These are phyloP conservation scores for Sungouiozyma ichnusensis DNA, from an alignment of 805 yeast species.

Conservation along the genomic window DNA sequence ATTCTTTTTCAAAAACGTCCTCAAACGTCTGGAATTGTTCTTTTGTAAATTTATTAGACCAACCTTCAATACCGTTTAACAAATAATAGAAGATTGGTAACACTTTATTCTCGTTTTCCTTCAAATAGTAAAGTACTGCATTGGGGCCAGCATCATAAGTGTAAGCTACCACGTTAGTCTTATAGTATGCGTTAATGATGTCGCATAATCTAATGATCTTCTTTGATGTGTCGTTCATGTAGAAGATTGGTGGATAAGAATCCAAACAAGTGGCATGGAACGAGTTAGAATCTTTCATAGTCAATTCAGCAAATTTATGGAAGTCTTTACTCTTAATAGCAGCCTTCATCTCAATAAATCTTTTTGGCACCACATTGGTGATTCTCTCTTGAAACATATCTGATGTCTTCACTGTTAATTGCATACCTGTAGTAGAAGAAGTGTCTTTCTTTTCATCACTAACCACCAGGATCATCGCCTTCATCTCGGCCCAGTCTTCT, in stretches of 20 bases:
- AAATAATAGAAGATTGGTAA: slow-evolving; percentile 57
- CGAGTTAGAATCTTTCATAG: slow-evolving; percentile 94
- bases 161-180: slow-evolving; percentile 74
- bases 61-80: slow-evolving; percentile 55
- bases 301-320: slow-evolving; percentile 70
- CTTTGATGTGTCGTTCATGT: slow-evolving; percentile 83
- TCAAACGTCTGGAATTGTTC: slow-evolving; percentile 22
- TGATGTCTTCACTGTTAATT: slow-evolving; percentile 81
- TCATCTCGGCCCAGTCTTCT: slow-evolving; percentile 85
- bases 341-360: slow-evolving; percentile 73
- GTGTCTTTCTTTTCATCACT: slow-evolving; percentile 91
- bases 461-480: slow-evolving; percentile 86
- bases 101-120: slow-evolving; percentile 60
- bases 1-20: slow-evolving; percentile 5
- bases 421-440: slow-evolving; percentile 95
- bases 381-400: slow-evolving; percentile 77
- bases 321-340: slow-evolving; percentile 71
- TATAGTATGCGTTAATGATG: slow-evolving; percentile 50
- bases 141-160: slow-evolving; percentile 99
- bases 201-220: slow-evolving; percentile 71
- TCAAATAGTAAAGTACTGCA: slow-evolving; percentile 86
- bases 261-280: slow-evolving; percentile 98
- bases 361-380: slow-evolving; percentile 70
- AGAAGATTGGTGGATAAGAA: slow-evolving; percentile 90
- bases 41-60: slow-evolving; percentile 40